Conservation (phyloP, 257 asterid species). For the Nicotiana knightiana region DNA sequence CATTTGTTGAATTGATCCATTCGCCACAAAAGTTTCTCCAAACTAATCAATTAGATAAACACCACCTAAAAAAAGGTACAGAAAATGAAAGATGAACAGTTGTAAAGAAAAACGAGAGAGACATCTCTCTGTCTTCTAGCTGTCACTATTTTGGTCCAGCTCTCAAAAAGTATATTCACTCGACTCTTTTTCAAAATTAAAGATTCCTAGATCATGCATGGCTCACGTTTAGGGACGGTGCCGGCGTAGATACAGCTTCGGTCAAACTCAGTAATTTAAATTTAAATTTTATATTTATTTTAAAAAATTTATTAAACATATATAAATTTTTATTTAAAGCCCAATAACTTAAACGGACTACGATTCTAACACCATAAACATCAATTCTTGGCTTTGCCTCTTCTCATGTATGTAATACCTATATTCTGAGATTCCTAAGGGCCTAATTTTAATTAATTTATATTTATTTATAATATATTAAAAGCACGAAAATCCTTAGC, state of each 20-base stretch:
- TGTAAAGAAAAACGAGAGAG: background rate
- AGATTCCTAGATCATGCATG: background rate
- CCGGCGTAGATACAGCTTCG: fast-evolving
- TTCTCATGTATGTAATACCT: no score
- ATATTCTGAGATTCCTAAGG: background rate
- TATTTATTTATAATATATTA: no score
- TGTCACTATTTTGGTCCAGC: background rate
- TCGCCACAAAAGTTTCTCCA: background rate
- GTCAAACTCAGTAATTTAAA: fast-evolving
- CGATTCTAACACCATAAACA: no score
- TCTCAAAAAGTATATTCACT: background rate
- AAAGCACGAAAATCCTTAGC: no score
- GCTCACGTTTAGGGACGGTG: background rate
- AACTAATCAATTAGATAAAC: background rate
- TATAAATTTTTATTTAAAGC: no score
- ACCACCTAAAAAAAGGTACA: background rate
- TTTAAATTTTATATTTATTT: no score
- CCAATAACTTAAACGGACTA: no score
- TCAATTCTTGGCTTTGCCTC: no score
- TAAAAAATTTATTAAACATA: no score
- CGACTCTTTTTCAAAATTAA: background rate
- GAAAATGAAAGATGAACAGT: background rate
- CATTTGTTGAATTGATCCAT: no score
- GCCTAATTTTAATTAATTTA: background rate
- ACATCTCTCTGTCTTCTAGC: no score